Conservation (phyloP, 2,329 filamentous ascomycete genomes). For the Furcasterigmium furcatum region DNA sequence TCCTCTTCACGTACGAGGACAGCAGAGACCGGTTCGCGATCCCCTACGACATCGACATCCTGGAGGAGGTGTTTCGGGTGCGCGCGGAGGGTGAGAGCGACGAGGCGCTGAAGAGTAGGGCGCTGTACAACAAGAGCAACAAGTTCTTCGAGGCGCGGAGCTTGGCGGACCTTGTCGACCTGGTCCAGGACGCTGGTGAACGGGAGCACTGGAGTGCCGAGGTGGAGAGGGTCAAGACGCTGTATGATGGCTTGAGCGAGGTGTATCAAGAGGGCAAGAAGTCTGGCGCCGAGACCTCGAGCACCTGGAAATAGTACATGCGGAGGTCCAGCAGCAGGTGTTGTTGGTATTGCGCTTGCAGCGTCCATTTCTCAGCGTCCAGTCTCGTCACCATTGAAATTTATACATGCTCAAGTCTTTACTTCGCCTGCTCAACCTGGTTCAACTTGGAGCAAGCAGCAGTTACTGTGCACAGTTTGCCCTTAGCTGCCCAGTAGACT, state of each 20-base stretch:
- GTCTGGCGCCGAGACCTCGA: slow-evolving; percentile 37
- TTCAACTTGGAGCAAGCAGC: too few relatives aligned
- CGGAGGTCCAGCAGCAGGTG: too few relatives aligned
- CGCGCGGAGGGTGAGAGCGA: slow-evolving; percentile 30
- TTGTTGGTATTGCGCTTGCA: too few relatives aligned
- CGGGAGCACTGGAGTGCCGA: slow-evolving; percentile 30
- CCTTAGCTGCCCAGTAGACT: too few relatives aligned
- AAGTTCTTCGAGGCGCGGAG: slow-evolving; percentile 49
- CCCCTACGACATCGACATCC: slow-evolving; percentile 55
- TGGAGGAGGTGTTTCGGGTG: slow-evolving; percentile 53
- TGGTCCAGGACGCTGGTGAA: slow-evolving; percentile 30
- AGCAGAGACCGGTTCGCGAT: slow-evolving; percentile 53
- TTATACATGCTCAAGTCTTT: too few relatives aligned
- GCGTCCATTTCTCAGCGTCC: too few relatives aligned
- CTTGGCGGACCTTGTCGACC: slow-evolving; percentile 33
- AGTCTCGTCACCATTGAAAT: too few relatives aligned
- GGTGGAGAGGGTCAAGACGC: slow-evolving; percentile 42
- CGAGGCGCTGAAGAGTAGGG: slow-evolving; percentile 30
- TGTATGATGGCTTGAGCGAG: slow-evolving; percentile 43
- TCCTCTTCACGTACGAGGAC: slow-evolving; percentile 58
- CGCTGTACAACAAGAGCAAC: slow-evolving; percentile 53
- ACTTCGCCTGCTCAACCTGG: too few relatives aligned
- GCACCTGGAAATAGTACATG: slow-evolving; percentile 40
- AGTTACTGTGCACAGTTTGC: too few relatives aligned
- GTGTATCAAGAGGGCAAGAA: slow-evolving; percentile 47